Conservation (phyloP, 2,329 filamentous ascomycete genomes). For the Fusarium coicis region DNA sequence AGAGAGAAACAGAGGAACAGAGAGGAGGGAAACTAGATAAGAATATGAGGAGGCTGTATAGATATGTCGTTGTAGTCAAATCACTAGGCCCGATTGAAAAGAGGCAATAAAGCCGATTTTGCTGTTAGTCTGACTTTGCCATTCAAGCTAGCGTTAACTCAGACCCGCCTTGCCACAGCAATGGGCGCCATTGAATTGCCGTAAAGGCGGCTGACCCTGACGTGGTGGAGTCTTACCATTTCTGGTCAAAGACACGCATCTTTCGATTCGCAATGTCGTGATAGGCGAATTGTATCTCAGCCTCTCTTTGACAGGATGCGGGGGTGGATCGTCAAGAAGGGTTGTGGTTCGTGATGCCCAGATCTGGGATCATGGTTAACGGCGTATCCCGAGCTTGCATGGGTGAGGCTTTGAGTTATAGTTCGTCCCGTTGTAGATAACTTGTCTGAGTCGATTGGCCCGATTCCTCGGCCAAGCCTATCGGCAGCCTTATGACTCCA, state of each 20-base stretch:
- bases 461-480: background rate
- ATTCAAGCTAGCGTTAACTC: slow-evolving; percentile 26
- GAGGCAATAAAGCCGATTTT: slow-evolving; percentile 24
- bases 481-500: slow-evolving; percentile 10
- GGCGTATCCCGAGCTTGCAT: background rate
- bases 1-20: background rate
- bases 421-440: slow-evolving; percentile 3
- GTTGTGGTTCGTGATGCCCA: slow-evolving; percentile 15
- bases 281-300: slow-evolving; percentile 18
- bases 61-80: slow-evolving; percentile 27
- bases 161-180: slow-evolving; percentile 26
- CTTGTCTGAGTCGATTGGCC: slow-evolving; percentile 29
- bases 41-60: slow-evolving; percentile 27
- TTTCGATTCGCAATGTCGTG: slow-evolving; percentile 11
- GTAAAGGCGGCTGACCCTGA: slow-evolving; percentile 10
- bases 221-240: slow-evolving; percentile 34
- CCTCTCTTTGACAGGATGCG: slow-evolving; percentile 25
- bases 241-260: slow-evolving; percentile 27
- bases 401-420: slow-evolving; percentile 15
- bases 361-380: slow-evolving; percentile 1
- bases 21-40: background rate
- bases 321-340: slow-evolving; percentile 39
- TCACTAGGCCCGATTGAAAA: slow-evolving; percentile 31
- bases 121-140: slow-evolving; percentile 33
- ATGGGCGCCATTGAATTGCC: slow-evolving; percentile 23